These are phyloP conservation scores for Aureobasidium melanogenum DNA, from an alignment of 2,329 filamentous ascomycete genomes.

Conservation along the genomic window DNA sequence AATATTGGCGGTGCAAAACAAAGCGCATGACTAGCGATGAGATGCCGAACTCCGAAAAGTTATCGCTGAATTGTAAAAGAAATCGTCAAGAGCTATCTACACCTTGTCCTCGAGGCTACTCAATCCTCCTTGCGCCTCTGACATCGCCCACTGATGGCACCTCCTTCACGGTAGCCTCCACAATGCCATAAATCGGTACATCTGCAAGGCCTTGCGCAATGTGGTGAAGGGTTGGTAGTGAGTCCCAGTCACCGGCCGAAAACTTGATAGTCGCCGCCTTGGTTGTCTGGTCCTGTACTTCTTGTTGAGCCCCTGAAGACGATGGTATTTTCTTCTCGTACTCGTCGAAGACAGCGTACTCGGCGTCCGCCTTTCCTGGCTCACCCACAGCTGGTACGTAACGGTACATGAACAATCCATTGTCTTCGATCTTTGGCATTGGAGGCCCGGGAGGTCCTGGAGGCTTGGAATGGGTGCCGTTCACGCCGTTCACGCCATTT, in stretches of 20 bases:
- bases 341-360: slow-evolving; percentile 42
- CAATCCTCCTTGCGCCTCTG: slow-evolving; percentile 25
- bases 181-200: slow-evolving; percentile 48
- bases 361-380: slow-evolving; percentile 44
- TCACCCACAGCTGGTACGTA: slow-evolving; percentile 49
- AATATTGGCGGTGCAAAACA: neutral
- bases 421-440: slow-evolving; percentile 26
- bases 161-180: slow-evolving; percentile 48
- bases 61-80: neutral
- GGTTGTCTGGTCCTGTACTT: slow-evolving; percentile 19
- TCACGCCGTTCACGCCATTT: slow-evolving; percentile 3
- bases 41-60: neutral
- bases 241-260: slow-evolving; percentile 43
- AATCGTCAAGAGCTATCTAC: neutral
- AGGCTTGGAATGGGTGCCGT: neutral
- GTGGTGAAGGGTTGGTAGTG: slow-evolving; percentile 53
- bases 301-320: slow-evolving; percentile 18
- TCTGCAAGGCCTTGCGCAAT: slow-evolving; percentile 44
- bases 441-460: neutral
- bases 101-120: neutral
- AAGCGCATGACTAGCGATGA: neutral
- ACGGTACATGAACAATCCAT: slow-evolving; percentile 46
- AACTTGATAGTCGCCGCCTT: slow-evolving; percentile 39
- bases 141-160: slow-evolving; percentile 46
- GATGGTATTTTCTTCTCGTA: slow-evolving; percentile 26